Conservation (phyloP, 139 green algal species). For the Bryopsis sp. region DNA sequence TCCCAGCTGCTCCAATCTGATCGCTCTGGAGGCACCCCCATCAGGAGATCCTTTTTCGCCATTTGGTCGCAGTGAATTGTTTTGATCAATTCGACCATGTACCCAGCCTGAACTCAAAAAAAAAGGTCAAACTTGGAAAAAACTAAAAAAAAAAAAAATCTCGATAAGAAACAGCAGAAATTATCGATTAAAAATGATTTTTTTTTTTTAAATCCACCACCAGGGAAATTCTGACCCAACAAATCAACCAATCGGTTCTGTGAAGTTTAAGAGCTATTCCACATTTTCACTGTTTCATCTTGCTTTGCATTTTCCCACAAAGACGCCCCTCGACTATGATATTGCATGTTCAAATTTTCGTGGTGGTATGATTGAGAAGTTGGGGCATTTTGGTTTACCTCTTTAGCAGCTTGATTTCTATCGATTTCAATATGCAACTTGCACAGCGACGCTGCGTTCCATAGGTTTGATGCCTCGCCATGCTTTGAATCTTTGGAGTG, state of each 20-base stretch:
- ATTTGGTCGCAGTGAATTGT: constrained; percentile 29
- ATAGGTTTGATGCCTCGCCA: too few species aligned
- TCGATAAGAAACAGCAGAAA: background rate
- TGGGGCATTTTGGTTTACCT: constrained; percentile 10
- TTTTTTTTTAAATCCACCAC: background rate
- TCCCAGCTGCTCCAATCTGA: background rate
- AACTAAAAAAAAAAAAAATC: background rate
- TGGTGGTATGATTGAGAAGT: background rate
- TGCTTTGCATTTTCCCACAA: background rate
- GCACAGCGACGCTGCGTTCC: too few species aligned
- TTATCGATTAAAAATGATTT: background rate
- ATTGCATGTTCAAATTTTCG: too few species aligned
- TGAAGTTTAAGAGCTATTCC: background rate
- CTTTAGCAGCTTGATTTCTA: constrained; percentile 28
- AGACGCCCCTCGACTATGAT: background rate
- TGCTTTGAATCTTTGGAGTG: too few species aligned
- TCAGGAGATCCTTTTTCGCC: constrained; percentile 48
- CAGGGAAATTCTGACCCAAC: background rate
- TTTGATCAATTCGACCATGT: constrained; percentile 26
- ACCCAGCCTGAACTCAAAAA: constrained; percentile 18
- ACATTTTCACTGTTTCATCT: background rate
- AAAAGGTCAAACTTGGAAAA: background rate
- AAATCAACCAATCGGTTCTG: background rate
- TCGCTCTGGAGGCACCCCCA: constrained; percentile 31
- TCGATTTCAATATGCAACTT: constrained; percentile 49